These are phyloP conservation scores for Suhomyces sp. DNA, from an alignment of 805 yeast genomes.

Conservation along the genomic window DNA sequence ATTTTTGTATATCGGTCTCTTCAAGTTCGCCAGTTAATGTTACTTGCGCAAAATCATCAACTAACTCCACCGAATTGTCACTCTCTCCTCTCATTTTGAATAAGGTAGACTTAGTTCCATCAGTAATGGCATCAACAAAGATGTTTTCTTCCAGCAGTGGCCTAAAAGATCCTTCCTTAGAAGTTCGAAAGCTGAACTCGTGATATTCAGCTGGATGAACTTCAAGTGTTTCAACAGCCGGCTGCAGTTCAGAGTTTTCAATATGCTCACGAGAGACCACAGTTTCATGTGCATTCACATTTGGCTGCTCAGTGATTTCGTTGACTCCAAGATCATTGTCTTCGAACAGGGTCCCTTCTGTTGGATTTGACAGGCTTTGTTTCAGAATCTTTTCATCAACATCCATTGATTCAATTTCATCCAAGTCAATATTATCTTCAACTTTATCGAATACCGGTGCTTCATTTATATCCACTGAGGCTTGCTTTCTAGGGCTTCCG, in stretches of 20 bases:
- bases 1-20: constrained; percentile 22
- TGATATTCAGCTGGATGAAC: no score
- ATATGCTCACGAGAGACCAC: no score
- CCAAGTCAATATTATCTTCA: constrained; percentile 9
- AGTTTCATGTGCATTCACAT: no score
- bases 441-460: constrained; percentile 1
- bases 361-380: no score
- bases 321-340: no score
- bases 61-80: constrained; percentile 19
- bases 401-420: not conserved
- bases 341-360: no score
- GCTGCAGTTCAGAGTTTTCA: no score
- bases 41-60: constrained; percentile 32
- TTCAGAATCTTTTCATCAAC: not conserved
- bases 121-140: constrained; percentile 5
- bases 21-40: constrained; percentile 19
- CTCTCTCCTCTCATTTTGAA: constrained; percentile 7
- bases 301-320: no score
- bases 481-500: not conserved
- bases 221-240: no score
- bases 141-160: no score
- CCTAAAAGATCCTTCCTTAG: no score
- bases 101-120: constrained; percentile 7
- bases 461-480: not conserved
- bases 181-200: no score